Conservation (phyloP, 192 early-diverging fungal species). For the Rhizophagus clarus region DNA sequence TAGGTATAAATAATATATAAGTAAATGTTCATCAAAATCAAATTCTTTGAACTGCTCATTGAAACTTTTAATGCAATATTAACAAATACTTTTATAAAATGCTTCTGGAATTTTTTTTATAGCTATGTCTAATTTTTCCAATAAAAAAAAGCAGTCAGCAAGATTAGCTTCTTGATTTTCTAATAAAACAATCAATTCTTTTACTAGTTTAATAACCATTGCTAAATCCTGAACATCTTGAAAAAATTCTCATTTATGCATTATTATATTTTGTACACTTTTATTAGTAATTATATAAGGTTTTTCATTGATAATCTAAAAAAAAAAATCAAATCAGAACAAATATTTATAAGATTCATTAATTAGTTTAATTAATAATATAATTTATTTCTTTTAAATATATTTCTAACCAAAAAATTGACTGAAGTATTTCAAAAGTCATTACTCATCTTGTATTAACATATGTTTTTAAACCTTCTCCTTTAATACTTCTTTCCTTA, state of each 20-base stretch:
- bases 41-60: not conserved
- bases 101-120: too few relatives aligned
- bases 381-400: not conserved
- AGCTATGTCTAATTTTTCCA: too few relatives aligned
- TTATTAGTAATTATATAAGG: not conserved
- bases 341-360: not conserved
- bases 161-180: too few relatives aligned
- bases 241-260: not conserved
- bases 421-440: not conserved
- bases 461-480: not conserved
- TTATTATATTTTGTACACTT: not conserved
- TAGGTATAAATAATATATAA: not conserved
- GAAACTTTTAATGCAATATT: not conserved
- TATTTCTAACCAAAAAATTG: not conserved
- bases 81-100: too few relatives aligned
- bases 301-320: constrained; percentile 4
- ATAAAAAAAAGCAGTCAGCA: too few relatives aligned
- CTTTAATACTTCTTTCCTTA: not conserved
- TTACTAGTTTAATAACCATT: not conserved
- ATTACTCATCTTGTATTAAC: not conserved
- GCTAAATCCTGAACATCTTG: not conserved
- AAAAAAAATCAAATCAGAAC: not conserved
- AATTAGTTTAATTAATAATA: not conserved
- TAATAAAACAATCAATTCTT: not conserved
- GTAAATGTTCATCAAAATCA: constrained; percentile 10